Evolutionary conservation across 129 eudicot species (phyloP), one percentile per base, ranked within the genome.

Genomic region (Pulicaria dysenterica): DNA sequence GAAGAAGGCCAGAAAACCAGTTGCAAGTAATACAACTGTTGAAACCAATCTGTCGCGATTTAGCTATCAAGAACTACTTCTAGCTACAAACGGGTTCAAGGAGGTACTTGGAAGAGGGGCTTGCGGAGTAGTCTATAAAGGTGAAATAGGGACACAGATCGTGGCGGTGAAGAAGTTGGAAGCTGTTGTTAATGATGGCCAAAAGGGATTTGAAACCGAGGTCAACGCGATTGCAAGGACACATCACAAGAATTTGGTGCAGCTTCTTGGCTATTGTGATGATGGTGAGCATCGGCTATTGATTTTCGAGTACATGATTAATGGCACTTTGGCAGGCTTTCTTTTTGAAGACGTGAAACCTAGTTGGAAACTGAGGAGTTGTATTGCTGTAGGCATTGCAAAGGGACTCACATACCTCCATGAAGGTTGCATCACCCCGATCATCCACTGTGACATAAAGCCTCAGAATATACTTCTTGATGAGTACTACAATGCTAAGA

Each of bases 391-490:
- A 17, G 88, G 88, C 5, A 58, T 85, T 8, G 90, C 91, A 5
- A 80, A 71, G 64, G 95, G 86, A 56, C 86, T 88, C 8, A 5
- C 58, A 3, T 88, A 88, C 67, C 85, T 85, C 16, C 88, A 88
- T 37, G 87, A 85, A 62, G 91, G 83, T 31, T 88, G 95, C 69
- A 83, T 58, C 64, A 81, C 79, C 4, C 90, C 78, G 65, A 85
- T 88, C 75, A 87, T 86, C 51, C 91, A 86, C 43, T 86, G 91
- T 24, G 90, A 88, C 51, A 88, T 88, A 66, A 87, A 87, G 84
- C 94, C 94, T 47, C 86, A 84, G 8, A 87, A 87, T 31, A 77
- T 87, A 57, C 92, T 87, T 72, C 79, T 87, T 46, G 94, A 85
- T 67, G 90, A 85, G 0, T 70, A 77, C 67, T 76, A 15, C 75